These are phyloP conservation scores for Aspergillus vadensis DNA, from an alignment of 2,329 filamentous ascomycete genomes.

Conservation along the genomic window DNA sequence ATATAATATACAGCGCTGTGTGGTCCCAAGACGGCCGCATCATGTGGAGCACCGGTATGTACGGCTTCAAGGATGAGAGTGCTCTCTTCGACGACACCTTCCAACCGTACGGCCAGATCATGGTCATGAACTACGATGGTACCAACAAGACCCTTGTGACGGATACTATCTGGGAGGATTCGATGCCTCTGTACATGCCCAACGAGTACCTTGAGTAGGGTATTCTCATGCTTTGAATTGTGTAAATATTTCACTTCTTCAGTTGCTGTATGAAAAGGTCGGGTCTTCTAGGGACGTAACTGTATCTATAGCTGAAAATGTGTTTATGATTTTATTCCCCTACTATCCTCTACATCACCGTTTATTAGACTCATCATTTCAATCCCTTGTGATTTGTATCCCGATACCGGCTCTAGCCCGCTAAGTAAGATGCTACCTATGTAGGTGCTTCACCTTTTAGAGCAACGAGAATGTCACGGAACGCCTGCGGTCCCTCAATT, in stretches of 20 bases:
- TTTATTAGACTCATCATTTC: too few species aligned
- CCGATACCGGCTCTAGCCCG: too few species aligned
- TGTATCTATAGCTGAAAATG: background rate
- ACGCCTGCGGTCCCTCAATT: too few species aligned
- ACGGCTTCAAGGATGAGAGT: constrained; percentile 48
- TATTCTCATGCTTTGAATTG: background rate
- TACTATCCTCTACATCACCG: too few species aligned
- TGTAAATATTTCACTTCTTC: background rate
- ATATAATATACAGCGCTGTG: constrained; percentile 32
- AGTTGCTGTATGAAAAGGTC: background rate
- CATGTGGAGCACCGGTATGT: constrained; percentile 46
- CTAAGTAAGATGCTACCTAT: too few species aligned
- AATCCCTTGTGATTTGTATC: too few species aligned
- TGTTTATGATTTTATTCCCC: too few species aligned
- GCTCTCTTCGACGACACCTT: constrained; percentile 48
- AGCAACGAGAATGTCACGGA: too few species aligned
- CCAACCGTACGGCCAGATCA: constrained; percentile 50
- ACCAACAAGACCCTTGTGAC: constrained; percentile 32
- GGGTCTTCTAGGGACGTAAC: too few species aligned
- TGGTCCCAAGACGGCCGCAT: constrained; percentile 49
- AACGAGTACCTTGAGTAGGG: constrained; percentile 4
- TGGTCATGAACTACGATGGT: constrained; percentile 49
- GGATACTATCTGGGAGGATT: constrained; percentile 36
- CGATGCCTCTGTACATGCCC: constrained; percentile 26
- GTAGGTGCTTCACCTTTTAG: rapidly evolving